phyloP scores from a whole-genome alignment of 1,284 basidiomycete species.

The Tilletia setariae region DNA sequence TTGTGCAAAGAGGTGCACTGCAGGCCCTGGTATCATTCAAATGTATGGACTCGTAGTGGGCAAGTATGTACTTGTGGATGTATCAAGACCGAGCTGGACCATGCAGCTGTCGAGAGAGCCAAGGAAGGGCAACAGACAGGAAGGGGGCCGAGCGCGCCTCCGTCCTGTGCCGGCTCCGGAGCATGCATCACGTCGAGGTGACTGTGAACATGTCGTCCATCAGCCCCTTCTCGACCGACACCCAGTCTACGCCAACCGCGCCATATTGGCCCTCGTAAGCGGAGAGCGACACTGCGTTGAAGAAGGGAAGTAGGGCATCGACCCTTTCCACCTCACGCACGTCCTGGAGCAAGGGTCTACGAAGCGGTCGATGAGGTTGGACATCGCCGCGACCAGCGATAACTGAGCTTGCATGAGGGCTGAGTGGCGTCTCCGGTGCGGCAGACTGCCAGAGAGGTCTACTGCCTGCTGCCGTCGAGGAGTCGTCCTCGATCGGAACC shows the following conservation, averaged over 20 bases:
- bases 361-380: not conserved
- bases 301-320: constrained; percentile 22
- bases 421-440: constrained; percentile 10
- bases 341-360: not conserved
- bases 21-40: too few relatives aligned
- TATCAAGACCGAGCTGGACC: too few relatives aligned
- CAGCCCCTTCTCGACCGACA: constrained; percentile 17
- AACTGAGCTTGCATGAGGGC: not conserved
- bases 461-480: constrained; percentile 16
- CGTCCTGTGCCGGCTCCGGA: too few relatives aligned
- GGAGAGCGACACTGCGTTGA: constrained; percentile 18
- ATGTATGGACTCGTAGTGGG: too few relatives aligned
- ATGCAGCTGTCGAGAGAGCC: too few relatives aligned
- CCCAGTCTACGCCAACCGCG: constrained; percentile 16
- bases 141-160: too few relatives aligned
- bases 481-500: not conserved
- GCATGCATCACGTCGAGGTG: not conserved
- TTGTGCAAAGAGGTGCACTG: too few relatives aligned
- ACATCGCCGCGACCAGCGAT: not conserved
- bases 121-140: too few relatives aligned
- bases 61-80: too few relatives aligned
- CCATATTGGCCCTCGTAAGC: constrained; percentile 19
- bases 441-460: constrained; percentile 9
- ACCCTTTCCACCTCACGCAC: constrained; percentile 16
- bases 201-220: constrained; percentile 18